Evolutionary conservation across 352 stramenopile species (phyloP), one percentile per base, ranked within the genome.

Genomic region (Blastocystis sp.): DNA sequence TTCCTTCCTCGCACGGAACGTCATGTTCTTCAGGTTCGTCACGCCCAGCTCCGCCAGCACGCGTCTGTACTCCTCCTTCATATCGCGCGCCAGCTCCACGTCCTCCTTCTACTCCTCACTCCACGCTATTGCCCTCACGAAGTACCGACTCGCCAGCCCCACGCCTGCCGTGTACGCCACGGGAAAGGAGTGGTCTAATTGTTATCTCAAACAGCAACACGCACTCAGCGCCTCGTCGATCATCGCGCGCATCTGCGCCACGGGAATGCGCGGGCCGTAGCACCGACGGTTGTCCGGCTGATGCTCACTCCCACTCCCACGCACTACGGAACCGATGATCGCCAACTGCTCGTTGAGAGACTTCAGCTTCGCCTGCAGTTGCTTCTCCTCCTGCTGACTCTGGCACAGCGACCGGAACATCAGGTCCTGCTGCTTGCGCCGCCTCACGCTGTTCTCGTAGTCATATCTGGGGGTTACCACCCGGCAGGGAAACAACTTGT

Each of bases 311-410:
- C 17, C 38, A 61, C 38, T 40, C 43, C 34, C 3, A 28, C 54
- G 21, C 19, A 28, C 3, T 60, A 77, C 66, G 24, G 66, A 77
- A n/a, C 66, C 66, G 45, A 77, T 77, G 38, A 77, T n/a, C 2
- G 66, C 60, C 9, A 77, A 34, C 66, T 54, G 24, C 9, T 77
- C 66, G 19, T 77, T 34, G 52, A 77, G 54, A 9, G 34, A 24
- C 42, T 77, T 54, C 1, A 77, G 66, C 52, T 42, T 28, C 2
- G 43, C 11, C 34, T 77, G 66, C 2, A 77, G 24, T 43, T 48
- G n/a, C 40, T 77, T 77, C 42, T 77, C 66, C 34, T 77, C 66
- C 34, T 61, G 42, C 38, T 77, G 66, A 77, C 66, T 60, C 34
- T 60, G 42, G 9, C 66, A 34, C 43, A 21, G 66, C 38, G 66